These are phyloP conservation scores for Starmerella floricola DNA, from an alignment of 805 yeast species.

Conservation along the genomic window DNA sequence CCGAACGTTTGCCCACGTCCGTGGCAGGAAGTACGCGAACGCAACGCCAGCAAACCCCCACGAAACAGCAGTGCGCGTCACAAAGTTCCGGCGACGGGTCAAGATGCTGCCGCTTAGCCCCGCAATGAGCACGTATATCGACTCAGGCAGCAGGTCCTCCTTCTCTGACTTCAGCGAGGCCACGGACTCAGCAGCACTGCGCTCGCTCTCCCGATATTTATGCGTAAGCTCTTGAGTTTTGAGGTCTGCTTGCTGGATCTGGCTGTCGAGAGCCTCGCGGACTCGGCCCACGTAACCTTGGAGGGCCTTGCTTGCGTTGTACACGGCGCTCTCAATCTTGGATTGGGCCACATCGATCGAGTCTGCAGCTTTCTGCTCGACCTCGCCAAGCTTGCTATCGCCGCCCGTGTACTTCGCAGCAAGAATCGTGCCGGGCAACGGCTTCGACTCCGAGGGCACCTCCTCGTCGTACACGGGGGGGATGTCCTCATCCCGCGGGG, in stretches of 20 bases:
- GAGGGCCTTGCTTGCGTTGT: slow-evolving; percentile 40
- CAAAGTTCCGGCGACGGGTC: slow-evolving; percentile 52
- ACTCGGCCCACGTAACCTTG: slow-evolving; percentile 38
- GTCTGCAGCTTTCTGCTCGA: slow-evolving; percentile 15
- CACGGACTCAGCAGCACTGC: slow-evolving; percentile 49
- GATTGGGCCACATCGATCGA: slow-evolving; percentile 19
- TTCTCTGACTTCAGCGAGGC: slow-evolving; percentile 49
- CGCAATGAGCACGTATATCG: slow-evolving; percentile 56
- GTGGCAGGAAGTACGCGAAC: slow-evolving; percentile 59
- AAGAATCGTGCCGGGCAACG: slow-evolving; percentile 25
- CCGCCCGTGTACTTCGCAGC: slow-evolving; percentile 16
- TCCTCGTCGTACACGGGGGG: slow-evolving; percentile 27
- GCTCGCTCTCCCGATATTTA: slow-evolving; percentile 47
- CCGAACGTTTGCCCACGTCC: slow-evolving; percentile 52
- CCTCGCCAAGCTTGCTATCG: slow-evolving; percentile 12
- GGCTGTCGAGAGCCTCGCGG: slow-evolving; percentile 35
- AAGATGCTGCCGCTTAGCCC: slow-evolving; percentile 59
- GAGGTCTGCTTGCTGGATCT: slow-evolving; percentile 29
- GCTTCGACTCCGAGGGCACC: slow-evolving; percentile 13
- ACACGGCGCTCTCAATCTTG: slow-evolving; percentile 44
- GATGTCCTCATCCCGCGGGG: slow-evolving; percentile 8
- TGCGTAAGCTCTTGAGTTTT: slow-evolving; percentile 39
- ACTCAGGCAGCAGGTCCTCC: slow-evolving; percentile 63
- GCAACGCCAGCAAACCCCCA: slow-evolving; percentile 44
- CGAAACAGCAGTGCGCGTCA: slow-evolving; percentile 47